These are phyloP conservation scores for Dissoconium aciculare DNA, from an alignment of 2,329 filamentous ascomycete genomes.

Conservation along the genomic window DNA sequence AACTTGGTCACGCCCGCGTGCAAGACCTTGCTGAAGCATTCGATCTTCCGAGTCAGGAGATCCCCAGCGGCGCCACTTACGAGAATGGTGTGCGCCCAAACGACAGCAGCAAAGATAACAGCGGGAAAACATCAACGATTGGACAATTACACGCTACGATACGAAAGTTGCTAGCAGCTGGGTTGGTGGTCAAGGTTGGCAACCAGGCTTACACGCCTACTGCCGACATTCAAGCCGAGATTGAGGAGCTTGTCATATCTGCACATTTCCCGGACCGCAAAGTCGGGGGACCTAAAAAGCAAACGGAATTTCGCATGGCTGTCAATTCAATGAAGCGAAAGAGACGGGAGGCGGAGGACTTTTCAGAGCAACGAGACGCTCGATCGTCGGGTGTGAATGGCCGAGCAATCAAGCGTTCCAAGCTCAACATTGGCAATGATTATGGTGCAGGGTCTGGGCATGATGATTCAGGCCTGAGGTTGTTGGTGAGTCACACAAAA, in stretches of 20 bases:
- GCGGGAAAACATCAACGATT: slow-evolving; percentile 22
- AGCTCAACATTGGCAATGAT: slow-evolving; percentile 13
- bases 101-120: slow-evolving; percentile 7
- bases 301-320: slow-evolving; percentile 44
- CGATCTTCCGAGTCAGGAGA: slow-evolving; percentile 20
- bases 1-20: slow-evolving; percentile 62
- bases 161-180: slow-evolving; percentile 42
- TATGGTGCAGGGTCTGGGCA: too few species aligned
- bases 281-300: slow-evolving; percentile 50
- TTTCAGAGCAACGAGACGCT: slow-evolving; percentile 16
- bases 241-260: slow-evolving; percentile 48
- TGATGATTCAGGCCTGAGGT: neutral
- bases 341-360: slow-evolving; percentile 29
- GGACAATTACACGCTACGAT: slow-evolving; percentile 32
- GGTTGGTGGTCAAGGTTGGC: slow-evolving; percentile 51
- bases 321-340: slow-evolving; percentile 43
- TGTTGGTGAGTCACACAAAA: too few species aligned
- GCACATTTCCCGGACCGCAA: slow-evolving; percentile 37
- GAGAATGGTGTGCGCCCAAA: neutral
- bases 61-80: slow-evolving; percentile 1
- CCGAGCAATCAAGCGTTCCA: slow-evolving; percentile 19
- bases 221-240: slow-evolving; percentile 40
- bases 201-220: slow-evolving; percentile 36
- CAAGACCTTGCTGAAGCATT: slow-evolving; percentile 55
- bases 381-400: slow-evolving; percentile 5